phyloP scores from a whole-genome alignment of 2,329 filamentous ascomycete species.

The Huntiella moniliformis region DNA sequence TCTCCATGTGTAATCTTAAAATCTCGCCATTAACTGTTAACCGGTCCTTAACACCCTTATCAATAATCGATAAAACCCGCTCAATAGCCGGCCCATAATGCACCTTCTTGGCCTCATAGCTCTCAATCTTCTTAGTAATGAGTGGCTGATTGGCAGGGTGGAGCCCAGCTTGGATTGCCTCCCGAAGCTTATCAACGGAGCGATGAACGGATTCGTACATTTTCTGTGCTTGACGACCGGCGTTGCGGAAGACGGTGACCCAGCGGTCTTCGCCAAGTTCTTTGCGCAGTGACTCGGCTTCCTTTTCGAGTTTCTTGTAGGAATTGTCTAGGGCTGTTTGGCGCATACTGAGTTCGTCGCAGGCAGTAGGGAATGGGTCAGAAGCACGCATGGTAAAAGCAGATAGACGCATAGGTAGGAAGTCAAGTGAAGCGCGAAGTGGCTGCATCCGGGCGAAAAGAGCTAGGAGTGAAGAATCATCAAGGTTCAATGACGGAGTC shows the following conservation, averaged over 20 bases:
- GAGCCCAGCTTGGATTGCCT: slow-evolving; percentile 56
- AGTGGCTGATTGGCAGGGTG: slow-evolving; percentile 52
- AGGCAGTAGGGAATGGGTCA: slow-evolving; percentile 69
- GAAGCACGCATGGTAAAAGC: slow-evolving; percentile 68
- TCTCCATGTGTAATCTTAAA: slow-evolving; percentile 64
- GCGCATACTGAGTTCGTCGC: slow-evolving; percentile 67
- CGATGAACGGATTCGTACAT: slow-evolving; percentile 93
- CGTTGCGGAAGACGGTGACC: slow-evolving; percentile 88
- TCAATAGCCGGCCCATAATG: slow-evolving; percentile 91
- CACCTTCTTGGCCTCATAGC: slow-evolving; percentile 82
- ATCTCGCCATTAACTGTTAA: slow-evolving; percentile 94
- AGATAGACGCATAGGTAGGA: slow-evolving; percentile 82
- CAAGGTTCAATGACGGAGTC: slow-evolving; percentile 41
- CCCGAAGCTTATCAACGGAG: slow-evolving; percentile 63
- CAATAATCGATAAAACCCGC: slow-evolving; percentile 76
- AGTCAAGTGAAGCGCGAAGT: slow-evolving; percentile 78
- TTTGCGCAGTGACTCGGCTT: slow-evolving; percentile 73
- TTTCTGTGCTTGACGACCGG: slow-evolving; percentile 77
- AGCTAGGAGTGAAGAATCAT: slow-evolving; percentile 74
- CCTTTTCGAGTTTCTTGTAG: slow-evolving; percentile 74
- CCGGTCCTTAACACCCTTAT: slow-evolving; percentile 88
- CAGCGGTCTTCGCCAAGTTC: slow-evolving; percentile 91
- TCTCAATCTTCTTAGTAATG: slow-evolving; percentile 71
- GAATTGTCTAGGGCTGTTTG: slow-evolving; percentile 58
- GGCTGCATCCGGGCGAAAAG: slow-evolving; percentile 94